Base-by-base conservation (phyloP, 2,329 filamentous ascomycete genomes). In the Botryotinia calthae region DNA sequence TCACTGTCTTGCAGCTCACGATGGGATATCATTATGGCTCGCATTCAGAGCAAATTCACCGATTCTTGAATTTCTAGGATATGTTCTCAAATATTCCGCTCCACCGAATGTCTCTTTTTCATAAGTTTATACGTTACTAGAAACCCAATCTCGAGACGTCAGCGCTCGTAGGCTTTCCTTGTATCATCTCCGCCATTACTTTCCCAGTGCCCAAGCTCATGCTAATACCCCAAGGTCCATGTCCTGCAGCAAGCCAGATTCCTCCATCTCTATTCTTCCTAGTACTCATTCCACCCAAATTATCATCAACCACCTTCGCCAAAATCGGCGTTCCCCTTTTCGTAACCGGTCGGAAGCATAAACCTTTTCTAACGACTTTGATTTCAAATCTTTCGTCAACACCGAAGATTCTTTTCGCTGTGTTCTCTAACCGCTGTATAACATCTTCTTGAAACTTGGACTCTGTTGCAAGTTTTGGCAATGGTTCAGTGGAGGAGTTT, bases 291-390 rank as follows among this genome's bases (percentile, higher is more conserved):
- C 77, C 78, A 1, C 89, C 89, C 4, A 93, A 84, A 61, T 85
- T 83, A 20, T 82, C 79, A 75, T 92, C 88, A 1, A 84, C 81
- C 40, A 94, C 81, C 48, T 87, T 83, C 4, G 85, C 83, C 16
- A 95, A 78, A 40, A 94, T 87, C 0, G 93, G 92, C 40, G 84
- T 84, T 0, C 91, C 92, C 68, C 84, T 86, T 1, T 84, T 82
- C 34, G 91, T 91, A 4, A 92, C 87, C 0, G 93, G 92, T 20
- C 93, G 86, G 82, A 93, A 94, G 79, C 93, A 95, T 72, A 95
- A 80, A 0, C 88, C 88, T 76, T 90, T 86, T 51, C 90, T 85
- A 18, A 93, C 79, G 20, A 93, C 82, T 75, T 92, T 85, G 25
- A 93, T 75, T 65, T 90, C 87, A 59, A 87, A 84, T 0, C 80